Base-by-base conservation (phyloP, 805 yeast genomes). In the Dipodascus geniculatus region DNA sequence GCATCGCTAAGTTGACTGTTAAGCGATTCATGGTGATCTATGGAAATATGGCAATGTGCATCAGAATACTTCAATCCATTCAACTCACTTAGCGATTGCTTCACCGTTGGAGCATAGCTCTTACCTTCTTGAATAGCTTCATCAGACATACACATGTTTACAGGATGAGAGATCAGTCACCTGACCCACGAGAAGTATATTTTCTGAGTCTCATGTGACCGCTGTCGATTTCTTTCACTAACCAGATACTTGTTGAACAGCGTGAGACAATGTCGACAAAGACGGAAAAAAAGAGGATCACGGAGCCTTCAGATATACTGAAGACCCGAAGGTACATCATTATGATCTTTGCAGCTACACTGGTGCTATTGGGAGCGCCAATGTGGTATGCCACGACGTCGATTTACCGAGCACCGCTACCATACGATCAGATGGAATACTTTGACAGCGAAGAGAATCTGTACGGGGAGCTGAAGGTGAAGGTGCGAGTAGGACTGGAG, bases 391-490 rank as follows among this genome's bases (percentile, higher is more conserved):
- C 60, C 23, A 82, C 91, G 19, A 82, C 91, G 2, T 68, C 79
- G 2, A 77, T 83, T 19, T 75, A 80, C 60, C 70, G 89, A 53
- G 85, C 87, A 1, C 74, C 74, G 42, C 70, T 85, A 42, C 87
- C 87, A 16, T 61, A 70, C 11, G 68, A 66, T 1, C 69, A 70
- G 48, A 72, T 83, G 49, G 63, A 69, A 58, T 54, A 57, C 19
- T 60, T 67, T 59, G 64, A 69, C 53, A 38, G 14, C 14, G 44
- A 14, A 38, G 22, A 57, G 50, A 52, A 63, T 54, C 57, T 75
- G 22, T 56, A 59, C 52, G 54, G 50, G 2, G 58, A 61, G 31
- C 50, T 67, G 17, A 49, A 44, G 14, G 53, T 66, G 14, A 51
- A 52, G 22, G 61, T 68, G 16, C 68, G 65, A 16, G 61, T 69